phyloP scores from a whole-genome alignment of 2,329 filamentous ascomycete species.

The Metarhizium anisopliae region DNA sequence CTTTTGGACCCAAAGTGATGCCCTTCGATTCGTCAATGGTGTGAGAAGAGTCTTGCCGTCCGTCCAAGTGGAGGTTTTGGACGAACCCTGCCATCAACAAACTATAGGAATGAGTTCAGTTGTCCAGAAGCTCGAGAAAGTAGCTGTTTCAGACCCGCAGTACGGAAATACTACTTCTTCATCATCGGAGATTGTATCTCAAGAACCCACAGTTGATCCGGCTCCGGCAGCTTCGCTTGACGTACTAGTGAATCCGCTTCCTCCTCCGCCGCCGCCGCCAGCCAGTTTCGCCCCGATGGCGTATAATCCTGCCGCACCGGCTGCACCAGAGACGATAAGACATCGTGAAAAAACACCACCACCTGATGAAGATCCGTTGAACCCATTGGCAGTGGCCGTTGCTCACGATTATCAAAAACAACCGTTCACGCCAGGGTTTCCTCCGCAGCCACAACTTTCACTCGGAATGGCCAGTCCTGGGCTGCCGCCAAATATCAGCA shows the following conservation, averaged over 20 bases:
- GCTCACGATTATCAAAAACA: conserved; percentile 45
- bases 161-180: conserved; percentile 23
- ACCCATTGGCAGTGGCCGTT: conserved; percentile 50
- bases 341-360: conserved; percentile 76
- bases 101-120: conserved; percentile 53
- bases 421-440: conserved; percentile 43
- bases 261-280: conserved; percentile 21
- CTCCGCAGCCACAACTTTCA: conserved; percentile 32
- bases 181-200: conserved; percentile 5
- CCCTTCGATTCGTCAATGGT: conserved; percentile 59
- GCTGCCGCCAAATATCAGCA: conserved; percentile 13
- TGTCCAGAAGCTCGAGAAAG: conserved; percentile 64
- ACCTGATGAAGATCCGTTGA: conserved; percentile 52
- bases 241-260: conserved; percentile 14
- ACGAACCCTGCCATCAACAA: conserved; percentile 48
- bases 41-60: conserved; percentile 55
- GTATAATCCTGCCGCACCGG: conserved; percentile 72
- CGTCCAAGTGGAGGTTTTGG: conserved; percentile 51
- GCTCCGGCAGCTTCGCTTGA: conserved; percentile 4
- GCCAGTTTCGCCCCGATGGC: conserved; percentile 53
- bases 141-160: conserved; percentile 54
- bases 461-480: conserved; percentile 34
- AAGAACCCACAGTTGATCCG: conserved; percentile 8
- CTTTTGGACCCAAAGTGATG: conserved; percentile 69
- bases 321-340: conserved; percentile 61